A percentile compares a stretch with the other conserved stretches of the same genome.
Conservation (phyloP, 2,329 filamentous ascomycete species). For the Cadophora sp. region DNA sequence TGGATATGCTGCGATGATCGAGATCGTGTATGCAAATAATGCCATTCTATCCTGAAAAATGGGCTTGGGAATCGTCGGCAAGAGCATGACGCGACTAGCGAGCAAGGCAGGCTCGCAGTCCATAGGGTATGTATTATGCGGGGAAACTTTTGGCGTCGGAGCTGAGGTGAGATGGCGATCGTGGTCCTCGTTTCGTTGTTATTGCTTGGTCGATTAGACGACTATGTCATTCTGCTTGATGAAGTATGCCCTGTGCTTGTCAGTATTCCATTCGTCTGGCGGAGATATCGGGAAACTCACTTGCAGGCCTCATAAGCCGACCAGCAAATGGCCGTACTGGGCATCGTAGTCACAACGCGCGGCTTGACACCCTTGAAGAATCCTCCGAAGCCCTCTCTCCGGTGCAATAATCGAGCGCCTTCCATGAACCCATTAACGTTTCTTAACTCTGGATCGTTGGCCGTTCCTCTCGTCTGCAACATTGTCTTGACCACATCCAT, state of each 20-base stretch:
- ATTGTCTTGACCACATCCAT: constrained; percentile 99
- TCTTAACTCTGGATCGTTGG: constrained; percentile 73
- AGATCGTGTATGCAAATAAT: background rate
- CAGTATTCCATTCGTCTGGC: constrained; percentile 21
- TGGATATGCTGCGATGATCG: background rate
- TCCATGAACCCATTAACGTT: constrained; percentile 44
- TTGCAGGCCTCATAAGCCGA: constrained; percentile 75
- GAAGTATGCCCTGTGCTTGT: constrained; percentile 61
- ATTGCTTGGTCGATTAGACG: constrained; percentile 30
- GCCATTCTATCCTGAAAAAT: constrained; percentile 17
- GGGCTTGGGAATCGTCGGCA: constrained; percentile 6
- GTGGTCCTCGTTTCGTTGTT: constrained; percentile 3
- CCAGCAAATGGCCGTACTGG: constrained; percentile 99
- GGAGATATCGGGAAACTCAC: constrained; percentile 51
- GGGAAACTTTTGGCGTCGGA: background rate
- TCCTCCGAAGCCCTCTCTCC: constrained; percentile 81
- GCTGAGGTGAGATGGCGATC: constrained; percentile 13
- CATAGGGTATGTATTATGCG: constrained; percentile 6
- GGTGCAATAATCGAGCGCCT: constrained; percentile 50
- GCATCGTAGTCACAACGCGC: constrained; percentile 94
- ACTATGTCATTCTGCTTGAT: constrained; percentile 57
- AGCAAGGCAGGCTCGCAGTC: constrained; percentile 4
- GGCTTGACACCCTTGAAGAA: constrained; percentile 95
- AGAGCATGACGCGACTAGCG: background rate
- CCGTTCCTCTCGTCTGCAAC: constrained; percentile 88